Base-by-base conservation (phyloP, 495 filamentous ascomycete genomes). In the Schizothecium vesticola region DNA sequence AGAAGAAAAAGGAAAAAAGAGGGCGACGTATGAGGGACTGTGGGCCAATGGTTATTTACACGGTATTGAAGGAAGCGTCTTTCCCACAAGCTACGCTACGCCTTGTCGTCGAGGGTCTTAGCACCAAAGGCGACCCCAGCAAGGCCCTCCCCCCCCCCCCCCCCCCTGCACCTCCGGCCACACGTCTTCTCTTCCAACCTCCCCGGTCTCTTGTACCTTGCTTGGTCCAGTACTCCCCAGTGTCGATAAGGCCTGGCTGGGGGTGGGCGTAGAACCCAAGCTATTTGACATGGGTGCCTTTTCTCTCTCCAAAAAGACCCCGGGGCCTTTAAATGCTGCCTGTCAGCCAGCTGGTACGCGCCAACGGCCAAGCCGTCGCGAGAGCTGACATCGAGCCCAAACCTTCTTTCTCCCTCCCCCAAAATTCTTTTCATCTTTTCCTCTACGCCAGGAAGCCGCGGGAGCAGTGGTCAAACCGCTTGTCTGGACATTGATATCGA, bases 21-120 rank as follows among this genome's bases (percentile, higher is more conserved):
- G 51, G 21, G 63, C 21, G 63, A 25, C 22, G 64, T 23, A 60
- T 2, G 63, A 66, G 59, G 7, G 36, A n/a, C 57, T 61, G n/a
- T 56, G 60, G 64, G 33, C 73, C 73, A 73, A 72, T 74, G 71
- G 72, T 67, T 71, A 70, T 65, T 64, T 66, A n/a, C n/a, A n/a
- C n/a, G n/a, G n/a, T n/a, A 62, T 56, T 62, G 60, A 64, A 71
- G 70, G 67, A 69, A 72, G 65, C 65, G 65, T 67, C 64, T 25
- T 67, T 56, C 64, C 56, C 43, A 51, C 43, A 51, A 51, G 43
- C 19, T 51, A 51, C 43, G 43, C 43, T 51, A 51, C 43, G 43
- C 72, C 70, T 62, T 67, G 71, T 73, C 59, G 33, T 71, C 56
- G 59, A 71, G 59, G 69, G 69, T 67, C 71, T 68, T 71, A 69